Percentiles rank a stretch among this genome's conserved stretches.
Evolutionary conservation across 345 rosid species (phyloP).

Genomic region (Geranium brycei): DNA sequence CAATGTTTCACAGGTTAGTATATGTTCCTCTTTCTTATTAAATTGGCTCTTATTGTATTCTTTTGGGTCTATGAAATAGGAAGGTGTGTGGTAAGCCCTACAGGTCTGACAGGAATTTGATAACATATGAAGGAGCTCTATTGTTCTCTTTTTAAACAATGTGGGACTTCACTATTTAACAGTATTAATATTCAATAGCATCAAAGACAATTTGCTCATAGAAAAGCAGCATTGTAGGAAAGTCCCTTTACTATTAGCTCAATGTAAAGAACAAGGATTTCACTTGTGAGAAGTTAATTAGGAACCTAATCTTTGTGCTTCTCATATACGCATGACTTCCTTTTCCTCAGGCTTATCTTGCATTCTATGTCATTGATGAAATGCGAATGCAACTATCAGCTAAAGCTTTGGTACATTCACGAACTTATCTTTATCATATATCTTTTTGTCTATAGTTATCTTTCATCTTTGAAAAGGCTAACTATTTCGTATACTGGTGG

Average conservation of each 20-base stretch:
- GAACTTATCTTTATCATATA: background rate
- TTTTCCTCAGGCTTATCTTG: slow-evolving; percentile 66
- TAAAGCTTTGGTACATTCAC: slow-evolving; percentile 63
- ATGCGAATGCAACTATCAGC: slow-evolving; percentile 71
- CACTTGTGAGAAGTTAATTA: background rate
- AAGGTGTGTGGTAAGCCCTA: too few species aligned
- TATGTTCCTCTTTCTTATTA: slow-evolving; percentile 4
- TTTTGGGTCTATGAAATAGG: too few species aligned
- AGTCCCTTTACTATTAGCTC: background rate
- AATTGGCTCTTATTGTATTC: background rate
- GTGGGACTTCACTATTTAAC: too few species aligned
- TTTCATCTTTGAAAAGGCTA: slow-evolving; percentile 2
- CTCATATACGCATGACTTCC: background rate
- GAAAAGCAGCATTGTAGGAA: background rate
- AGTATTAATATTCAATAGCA: background rate
- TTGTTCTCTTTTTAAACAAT: too few species aligned
- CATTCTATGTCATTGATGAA: slow-evolving; percentile 80
- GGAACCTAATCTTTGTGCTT: background rate
- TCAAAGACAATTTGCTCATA: background rate
- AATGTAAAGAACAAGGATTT: background rate
- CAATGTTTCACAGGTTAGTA: slow-evolving; percentile 81
- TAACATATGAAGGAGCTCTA: too few species aligned
- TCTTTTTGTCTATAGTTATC: too few species aligned
- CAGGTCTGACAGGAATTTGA: too few species aligned
- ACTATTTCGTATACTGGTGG: slow-evolving; percentile 9